These are phyloP conservation scores for Cenchrus fungigraminus DNA, from an alignment of 176 grass and related monocot genomes.

Conservation along the genomic window DNA sequence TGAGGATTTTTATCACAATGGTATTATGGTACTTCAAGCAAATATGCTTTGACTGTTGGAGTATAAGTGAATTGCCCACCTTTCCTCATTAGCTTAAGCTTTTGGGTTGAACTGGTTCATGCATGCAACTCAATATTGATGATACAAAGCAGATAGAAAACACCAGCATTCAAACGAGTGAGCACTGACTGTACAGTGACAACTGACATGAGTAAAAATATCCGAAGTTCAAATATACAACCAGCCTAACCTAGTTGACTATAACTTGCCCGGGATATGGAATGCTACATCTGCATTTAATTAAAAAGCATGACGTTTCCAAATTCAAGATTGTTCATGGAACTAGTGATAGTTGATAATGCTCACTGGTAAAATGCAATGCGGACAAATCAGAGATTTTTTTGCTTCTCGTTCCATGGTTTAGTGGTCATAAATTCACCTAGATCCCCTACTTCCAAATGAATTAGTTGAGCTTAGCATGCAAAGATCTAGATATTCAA, in stretches of 20 bases:
- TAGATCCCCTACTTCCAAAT: not conserved
- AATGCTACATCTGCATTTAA: too few relatives aligned
- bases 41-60: not conserved
- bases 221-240: not conserved
- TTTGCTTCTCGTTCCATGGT: not conserved
- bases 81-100: too few relatives aligned
- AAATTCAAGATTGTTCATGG: too few relatives aligned
- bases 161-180: not conserved
- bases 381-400: not conserved
- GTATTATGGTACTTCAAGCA: slow-evolving; percentile 1
- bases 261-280: not conserved
- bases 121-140: too few relatives aligned
- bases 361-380: not conserved
- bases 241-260: not conserved
- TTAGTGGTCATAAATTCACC: not conserved
- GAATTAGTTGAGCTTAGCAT: not conserved
- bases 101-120: too few relatives aligned
- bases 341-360: not conserved
- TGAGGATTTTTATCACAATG: not conserved
- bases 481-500: not conserved
- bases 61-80: too few relatives aligned
- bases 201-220: not conserved
- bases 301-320: too few relatives aligned
- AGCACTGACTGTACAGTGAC: not conserved
- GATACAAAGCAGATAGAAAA: slow-evolving; percentile 11